These are phyloP conservation scores for Mrakia blollopis DNA, from an alignment of 768 basidiomycete genomes.

Conservation along the genomic window DNA sequence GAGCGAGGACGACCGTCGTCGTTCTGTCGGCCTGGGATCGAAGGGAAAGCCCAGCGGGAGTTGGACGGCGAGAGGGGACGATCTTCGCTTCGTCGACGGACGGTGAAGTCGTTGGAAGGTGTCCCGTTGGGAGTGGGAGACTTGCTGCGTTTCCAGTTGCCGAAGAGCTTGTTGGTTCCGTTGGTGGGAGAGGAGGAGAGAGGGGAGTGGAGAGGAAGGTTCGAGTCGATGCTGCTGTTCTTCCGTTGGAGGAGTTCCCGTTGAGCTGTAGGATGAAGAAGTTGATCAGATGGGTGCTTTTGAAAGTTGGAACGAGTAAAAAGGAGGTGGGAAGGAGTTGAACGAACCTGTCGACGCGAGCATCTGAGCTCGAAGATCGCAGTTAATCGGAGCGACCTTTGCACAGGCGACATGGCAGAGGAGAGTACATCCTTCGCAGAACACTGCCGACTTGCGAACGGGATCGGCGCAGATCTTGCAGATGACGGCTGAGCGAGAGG, in stretches of 20 bases:
- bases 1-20: constrained; percentile 23
- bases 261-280: neutral
- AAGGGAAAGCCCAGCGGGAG: constrained; percentile 7
- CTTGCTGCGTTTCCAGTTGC: constrained; percentile 11
- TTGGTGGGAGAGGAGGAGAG: constrained; percentile 12
- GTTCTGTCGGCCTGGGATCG: neutral
- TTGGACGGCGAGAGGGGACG: neutral
- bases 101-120: constrained; percentile 1
- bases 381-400: constrained; percentile 66
- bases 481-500: constrained; percentile 58
- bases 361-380: constrained; percentile 73
- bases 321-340: neutral
- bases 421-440: constrained; percentile 84
- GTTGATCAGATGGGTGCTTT: no score
- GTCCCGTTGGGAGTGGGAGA: neutral
- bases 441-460: constrained; percentile 78
- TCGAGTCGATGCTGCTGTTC: neutral
- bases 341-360: constrained; percentile 37
- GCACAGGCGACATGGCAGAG: constrained; percentile 72
- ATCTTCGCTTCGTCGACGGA: constrained; percentile 5
- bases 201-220: neutral
- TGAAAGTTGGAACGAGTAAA: neutral
- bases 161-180: neutral
- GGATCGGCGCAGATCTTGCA: constrained; percentile 76
- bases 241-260: constrained; percentile 3